A percentile compares a stretch with the other conserved stretches of the same genome.
Evolutionary conservation across 2,329 filamentous ascomycete species (phyloP).

Genomic region (Trichoderma sp.): DNA sequence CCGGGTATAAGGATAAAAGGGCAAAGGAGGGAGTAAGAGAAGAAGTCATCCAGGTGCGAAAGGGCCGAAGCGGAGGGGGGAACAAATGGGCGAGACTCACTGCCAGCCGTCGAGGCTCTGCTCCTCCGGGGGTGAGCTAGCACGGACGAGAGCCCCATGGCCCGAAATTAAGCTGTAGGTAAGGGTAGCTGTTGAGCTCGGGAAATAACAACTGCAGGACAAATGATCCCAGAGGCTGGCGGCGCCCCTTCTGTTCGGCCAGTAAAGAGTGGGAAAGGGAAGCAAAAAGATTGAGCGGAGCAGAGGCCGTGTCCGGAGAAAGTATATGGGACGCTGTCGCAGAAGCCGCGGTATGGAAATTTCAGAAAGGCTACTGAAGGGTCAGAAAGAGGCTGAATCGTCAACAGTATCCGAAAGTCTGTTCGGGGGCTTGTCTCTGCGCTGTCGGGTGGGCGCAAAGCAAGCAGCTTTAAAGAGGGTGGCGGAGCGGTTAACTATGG

Average conservation of each 20-base stretch:
- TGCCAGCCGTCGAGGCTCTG: conserved; percentile 26
- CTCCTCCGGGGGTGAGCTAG: conserved; percentile 26
- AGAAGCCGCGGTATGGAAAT: background rate
- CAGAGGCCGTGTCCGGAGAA: background rate
- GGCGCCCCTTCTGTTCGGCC: conserved; percentile 6
- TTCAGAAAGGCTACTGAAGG: too few relatives aligned
- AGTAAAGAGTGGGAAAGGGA: background rate
- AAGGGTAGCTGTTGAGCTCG: conserved; percentile 8
- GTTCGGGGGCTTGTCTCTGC: too few relatives aligned
- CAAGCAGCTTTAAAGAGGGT: background rate
- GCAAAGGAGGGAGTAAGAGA: background rate
- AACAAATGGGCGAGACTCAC: conserved; percentile 18
- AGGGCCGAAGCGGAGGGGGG: conserved; percentile 19
- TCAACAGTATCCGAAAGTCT: too few relatives aligned
- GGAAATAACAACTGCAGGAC: background rate
- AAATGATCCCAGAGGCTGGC: conserved; percentile 9
- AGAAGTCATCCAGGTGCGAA: conserved; percentile 16
- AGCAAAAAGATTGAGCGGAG: background rate
- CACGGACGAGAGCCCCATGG: conserved; percentile 28
- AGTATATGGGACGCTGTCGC: background rate
- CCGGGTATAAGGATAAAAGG: background rate
- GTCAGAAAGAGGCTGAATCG: too few relatives aligned
- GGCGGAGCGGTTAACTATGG: background rate
- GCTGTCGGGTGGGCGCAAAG: background rate
- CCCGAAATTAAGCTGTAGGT: conserved; percentile 1